Percentiles rank a stretch among this genome's conserved stretches.
These are phyloP conservation scores for Spongiforma sp. DNA, from an alignment of 1,284 basidiomycete genomes.

Conservation along the genomic window DNA sequence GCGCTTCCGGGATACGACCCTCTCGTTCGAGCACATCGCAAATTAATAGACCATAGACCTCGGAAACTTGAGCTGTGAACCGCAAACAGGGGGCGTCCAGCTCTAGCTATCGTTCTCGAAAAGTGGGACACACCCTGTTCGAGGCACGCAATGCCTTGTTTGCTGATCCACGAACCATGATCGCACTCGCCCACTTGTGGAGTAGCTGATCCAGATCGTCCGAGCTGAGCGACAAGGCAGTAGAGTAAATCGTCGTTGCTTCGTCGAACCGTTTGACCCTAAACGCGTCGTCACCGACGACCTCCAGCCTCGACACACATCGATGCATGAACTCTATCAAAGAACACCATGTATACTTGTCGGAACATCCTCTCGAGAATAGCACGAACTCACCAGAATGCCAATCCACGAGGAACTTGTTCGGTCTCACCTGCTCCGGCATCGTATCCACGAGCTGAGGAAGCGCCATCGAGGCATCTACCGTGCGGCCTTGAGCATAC, in stretches of 20 bases:
- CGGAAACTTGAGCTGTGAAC: background rate
- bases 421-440: background rate
- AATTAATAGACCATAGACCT: background rate
- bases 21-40: conserved; percentile 1
- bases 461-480: background rate
- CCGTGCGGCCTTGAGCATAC: background rate
- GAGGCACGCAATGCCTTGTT: background rate
- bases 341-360: no score
- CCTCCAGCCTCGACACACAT: background rate
- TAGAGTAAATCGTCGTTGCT: background rate
- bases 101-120: no score
- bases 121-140: background rate
- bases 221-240: background rate
- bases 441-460: background rate
- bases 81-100: background rate
- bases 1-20: background rate
- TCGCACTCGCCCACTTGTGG: background rate
- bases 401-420: conserved; percentile 1
- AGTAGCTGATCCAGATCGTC: background rate
- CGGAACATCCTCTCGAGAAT: background rate
- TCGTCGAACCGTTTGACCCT: background rate
- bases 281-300: background rate
- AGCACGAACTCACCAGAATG: background rate
- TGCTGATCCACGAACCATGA: background rate
- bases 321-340: background rate